Percentiles rank a stretch among this genome's conserved stretches.
phyloP scores from a whole-genome alignment of 305 asterid genomes.

The Fraxinus velutina region DNA sequence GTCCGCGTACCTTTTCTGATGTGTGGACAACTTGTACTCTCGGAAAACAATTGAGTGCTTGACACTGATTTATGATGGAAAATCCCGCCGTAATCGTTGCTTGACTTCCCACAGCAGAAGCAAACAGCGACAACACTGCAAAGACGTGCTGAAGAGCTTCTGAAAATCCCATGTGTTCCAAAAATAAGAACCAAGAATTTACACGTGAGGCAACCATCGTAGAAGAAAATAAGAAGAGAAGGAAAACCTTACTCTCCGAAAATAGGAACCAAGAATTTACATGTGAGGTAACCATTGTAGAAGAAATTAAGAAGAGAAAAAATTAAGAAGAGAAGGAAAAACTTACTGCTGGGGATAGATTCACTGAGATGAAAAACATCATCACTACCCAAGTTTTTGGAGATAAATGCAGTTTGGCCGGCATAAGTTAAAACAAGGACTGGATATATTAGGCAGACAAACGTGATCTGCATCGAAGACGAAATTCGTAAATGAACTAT shows the following conservation, averaged over 20 bases:
- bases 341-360: constrained; percentile 74
- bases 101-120: constrained; percentile 97
- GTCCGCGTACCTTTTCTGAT: constrained; percentile 72
- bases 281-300: neutral
- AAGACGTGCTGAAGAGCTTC: constrained; percentile 68
- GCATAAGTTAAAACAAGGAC: constrained; percentile 75
- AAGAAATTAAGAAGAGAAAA: constrained; percentile 13
- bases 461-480: constrained; percentile 57
- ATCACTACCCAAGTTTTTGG: constrained; percentile 36
- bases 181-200: constrained; percentile 16
- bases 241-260: constrained; percentile 46
- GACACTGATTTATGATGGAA: constrained; percentile 90
- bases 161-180: constrained; percentile 30
- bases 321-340: constrained; percentile 10
- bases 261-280: constrained; percentile 16
- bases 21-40: constrained; percentile 89
- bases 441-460: constrained; percentile 74
- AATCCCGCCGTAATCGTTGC: constrained; percentile 90
- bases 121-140: constrained; percentile 69
- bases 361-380: constrained; percentile 72
- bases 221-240: constrained; percentile 14
- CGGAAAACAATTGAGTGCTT: constrained; percentile 81
- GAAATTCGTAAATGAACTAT: neutral
- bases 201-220: constrained; percentile 5
- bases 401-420: constrained; percentile 83